phyloP scores from a whole-genome alignment of 2,329 filamentous ascomycete species.

The Claviceps sp. region DNA sequence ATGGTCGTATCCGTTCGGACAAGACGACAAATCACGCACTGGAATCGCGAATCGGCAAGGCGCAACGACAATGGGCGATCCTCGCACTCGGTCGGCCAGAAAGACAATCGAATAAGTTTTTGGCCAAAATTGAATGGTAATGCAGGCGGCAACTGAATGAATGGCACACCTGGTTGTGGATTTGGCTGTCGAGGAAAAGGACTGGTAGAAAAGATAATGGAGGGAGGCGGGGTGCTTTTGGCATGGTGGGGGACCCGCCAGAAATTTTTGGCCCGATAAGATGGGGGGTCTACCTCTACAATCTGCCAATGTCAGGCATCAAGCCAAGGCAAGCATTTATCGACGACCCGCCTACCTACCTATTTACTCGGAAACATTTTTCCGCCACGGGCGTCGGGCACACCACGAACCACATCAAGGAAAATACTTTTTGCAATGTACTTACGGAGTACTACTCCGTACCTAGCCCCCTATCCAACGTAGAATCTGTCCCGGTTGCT shows the following conservation, averaged over 20 bases:
- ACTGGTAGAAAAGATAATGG: conserved; percentile 9
- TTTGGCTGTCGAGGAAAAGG: conserved; percentile 2
- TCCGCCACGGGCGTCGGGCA: too few species aligned
- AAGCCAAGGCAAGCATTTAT: conserved; percentile 18
- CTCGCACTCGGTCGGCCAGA: neutral
- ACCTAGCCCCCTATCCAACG: too few species aligned
- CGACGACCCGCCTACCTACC: neutral
- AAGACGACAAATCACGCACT: neutral
- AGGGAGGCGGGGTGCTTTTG: conserved; percentile 26
- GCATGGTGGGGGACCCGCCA: conserved; percentile 22
- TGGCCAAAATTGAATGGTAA: conserved; percentile 6
- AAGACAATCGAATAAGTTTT: conserved; percentile 4
- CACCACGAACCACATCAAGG: neutral
- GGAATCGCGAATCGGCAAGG: neutral
- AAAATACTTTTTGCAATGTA: neutral
- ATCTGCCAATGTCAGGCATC: conserved; percentile 19
- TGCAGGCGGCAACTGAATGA: conserved; percentile 12
- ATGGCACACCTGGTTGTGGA: conserved; percentile 1
- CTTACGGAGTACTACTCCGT: too few species aligned
- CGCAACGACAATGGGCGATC: neutral
- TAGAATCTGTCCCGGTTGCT: too few species aligned
- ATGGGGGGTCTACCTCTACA: neutral
- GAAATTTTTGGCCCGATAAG: conserved; percentile 21
- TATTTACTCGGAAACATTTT: too few species aligned
- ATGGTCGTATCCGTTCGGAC: neutral